phyloP scores from a whole-genome alignment of 192 early-diverging fungal genomes.

The Coemansia interrupta region DNA sequence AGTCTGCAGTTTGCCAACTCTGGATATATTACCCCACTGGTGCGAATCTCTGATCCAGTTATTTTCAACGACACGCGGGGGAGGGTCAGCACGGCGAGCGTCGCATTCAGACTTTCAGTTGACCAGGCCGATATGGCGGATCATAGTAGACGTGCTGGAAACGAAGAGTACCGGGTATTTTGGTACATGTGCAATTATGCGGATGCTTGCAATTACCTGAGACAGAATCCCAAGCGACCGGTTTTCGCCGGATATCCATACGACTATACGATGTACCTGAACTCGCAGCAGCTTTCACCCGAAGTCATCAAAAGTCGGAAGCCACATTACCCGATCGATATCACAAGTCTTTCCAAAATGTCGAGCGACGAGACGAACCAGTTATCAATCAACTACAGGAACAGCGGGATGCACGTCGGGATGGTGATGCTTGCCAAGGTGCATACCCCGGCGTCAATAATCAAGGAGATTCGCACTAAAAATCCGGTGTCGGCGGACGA shows the following conservation, averaged over 20 bases:
- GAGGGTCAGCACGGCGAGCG: neutral
- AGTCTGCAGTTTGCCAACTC: neutral
- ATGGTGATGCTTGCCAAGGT: conserved; percentile 20
- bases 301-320: neutral
- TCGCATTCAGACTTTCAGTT: conserved; percentile 1
- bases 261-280: neutral
- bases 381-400: conserved; percentile 24
- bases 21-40: neutral
- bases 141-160: neutral
- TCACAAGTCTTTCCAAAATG: conserved; percentile 16
- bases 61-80: conserved; percentile 5
- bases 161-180: conserved; percentile 5
- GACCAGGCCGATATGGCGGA: conserved; percentile 9
- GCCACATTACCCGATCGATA: conserved; percentile 10
- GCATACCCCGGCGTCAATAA: conserved; percentile 28
- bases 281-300: neutral
- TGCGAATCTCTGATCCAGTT: neutral
- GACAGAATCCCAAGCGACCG: conserved; percentile 14
- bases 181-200: conserved; percentile 15
- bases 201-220: conserved; percentile 9
- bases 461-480: conserved; percentile 16
- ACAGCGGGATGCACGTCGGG: conserved; percentile 8
- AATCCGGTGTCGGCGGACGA: conserved; percentile 13
- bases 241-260: conserved; percentile 8
- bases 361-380: conserved; percentile 15